Evolutionary conservation across 208 protist species (phyloP).

Genomic region (Wallacemonas sp.): DNA sequence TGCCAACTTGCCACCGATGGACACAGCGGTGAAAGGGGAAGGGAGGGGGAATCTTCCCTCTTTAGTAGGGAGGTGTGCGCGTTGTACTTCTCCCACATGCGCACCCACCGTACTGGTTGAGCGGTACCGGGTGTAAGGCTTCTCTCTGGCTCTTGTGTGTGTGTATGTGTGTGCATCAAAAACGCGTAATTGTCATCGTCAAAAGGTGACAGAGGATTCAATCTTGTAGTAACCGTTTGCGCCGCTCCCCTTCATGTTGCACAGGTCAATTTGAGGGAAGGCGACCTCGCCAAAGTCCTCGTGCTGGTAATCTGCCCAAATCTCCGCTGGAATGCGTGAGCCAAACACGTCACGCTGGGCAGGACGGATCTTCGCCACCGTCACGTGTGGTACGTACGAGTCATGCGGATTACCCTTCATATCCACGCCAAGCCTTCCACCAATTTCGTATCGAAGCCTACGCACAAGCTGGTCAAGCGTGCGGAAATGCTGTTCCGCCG

Average conservation of each 20-base stretch:
- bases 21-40: no score
- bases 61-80: no score
- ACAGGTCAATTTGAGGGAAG: constrained; percentile 65
- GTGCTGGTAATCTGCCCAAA: constrained; percentile 75
- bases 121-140: no score
- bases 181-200: no score
- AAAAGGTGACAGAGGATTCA: constrained; percentile 19
- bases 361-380: constrained; percentile 78
- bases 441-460: constrained; percentile 46
- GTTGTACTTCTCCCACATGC: no score
- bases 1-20: no score
- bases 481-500: constrained; percentile 60
- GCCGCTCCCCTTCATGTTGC: constrained; percentile 58
- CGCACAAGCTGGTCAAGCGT: constrained; percentile 58
- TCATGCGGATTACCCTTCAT: constrained; percentile 89
- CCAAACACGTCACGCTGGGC: constrained; percentile 48
- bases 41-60: no score
- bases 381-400: constrained; percentile 88
- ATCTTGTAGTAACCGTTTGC: constrained; percentile 76
- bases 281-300: constrained; percentile 85
- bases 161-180: no score
- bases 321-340: constrained; percentile 39
- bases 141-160: no score
- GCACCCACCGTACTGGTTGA: no score
- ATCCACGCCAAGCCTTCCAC: constrained; percentile 55